These are phyloP conservation scores for Senna tora DNA, from an alignment of 306 rosid genomes.

Conservation along the genomic window DNA sequence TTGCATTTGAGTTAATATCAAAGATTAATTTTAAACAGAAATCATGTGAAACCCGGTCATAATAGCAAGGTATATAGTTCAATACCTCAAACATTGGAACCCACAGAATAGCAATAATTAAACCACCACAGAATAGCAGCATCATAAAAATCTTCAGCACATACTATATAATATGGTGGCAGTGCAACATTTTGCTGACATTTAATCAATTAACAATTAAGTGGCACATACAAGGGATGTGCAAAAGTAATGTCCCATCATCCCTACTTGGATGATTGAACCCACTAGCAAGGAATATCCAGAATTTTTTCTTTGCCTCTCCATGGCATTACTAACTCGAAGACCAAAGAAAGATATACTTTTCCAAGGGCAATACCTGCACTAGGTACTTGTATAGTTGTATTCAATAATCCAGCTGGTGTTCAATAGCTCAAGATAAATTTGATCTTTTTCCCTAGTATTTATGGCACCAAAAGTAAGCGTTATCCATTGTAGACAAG, in stretches of 20 bases:
- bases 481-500: not conserved
- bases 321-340: not conserved
- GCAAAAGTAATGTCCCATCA: not conserved
- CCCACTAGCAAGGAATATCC: not conserved
- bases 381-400: not conserved
- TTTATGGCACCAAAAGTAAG: not conserved
- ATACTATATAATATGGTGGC: conserved; percentile 15
- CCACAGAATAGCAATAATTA: not conserved
- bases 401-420: not conserved
- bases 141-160: conserved; percentile 2
- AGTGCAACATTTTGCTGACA: not conserved
- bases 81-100: not conserved
- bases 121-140: conserved; percentile 1
- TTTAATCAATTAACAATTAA: not conserved
- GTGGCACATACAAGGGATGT: not conserved
- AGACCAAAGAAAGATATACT: not conserved
- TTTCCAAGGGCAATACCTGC: not conserved
- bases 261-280: not conserved
- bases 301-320: not conserved
- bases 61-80: not conserved
- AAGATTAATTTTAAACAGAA: not conserved
- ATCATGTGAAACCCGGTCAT: not conserved
- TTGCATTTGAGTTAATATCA: no score
- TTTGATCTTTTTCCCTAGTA: not conserved
- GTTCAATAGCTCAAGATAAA: not conserved